Percentiles rank a stretch among this genome's conserved stretches.
These are phyloP conservation scores for Cantharellus anzutake DNA, from an alignment of 768 basidiomycete genomes.

Conservation along the genomic window DNA sequence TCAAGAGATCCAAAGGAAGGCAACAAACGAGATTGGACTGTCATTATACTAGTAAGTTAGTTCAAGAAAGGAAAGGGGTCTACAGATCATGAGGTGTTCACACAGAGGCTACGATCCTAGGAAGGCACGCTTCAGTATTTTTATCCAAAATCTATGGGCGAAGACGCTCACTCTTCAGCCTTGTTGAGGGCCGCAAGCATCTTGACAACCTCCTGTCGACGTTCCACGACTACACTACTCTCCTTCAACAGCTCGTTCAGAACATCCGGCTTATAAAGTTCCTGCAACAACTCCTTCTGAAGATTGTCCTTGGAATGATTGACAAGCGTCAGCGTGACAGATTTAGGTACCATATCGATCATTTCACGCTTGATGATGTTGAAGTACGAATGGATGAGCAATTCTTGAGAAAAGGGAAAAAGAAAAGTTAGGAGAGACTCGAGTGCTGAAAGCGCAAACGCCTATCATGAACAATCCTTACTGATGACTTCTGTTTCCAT, in stretches of 20 bases:
- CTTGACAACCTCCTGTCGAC: conserved; percentile 82
- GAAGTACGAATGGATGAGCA: conserved; percentile 93
- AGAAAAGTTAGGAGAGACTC: neutral
- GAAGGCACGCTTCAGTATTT: too few species aligned
- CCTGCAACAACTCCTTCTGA: conserved; percentile 83
- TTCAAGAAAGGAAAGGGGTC: too few species aligned
- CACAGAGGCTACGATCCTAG: too few species aligned
- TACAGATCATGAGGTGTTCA: too few species aligned
- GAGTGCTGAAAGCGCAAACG: neutral
- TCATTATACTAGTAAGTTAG: too few species aligned
- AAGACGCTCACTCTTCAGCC: conserved; percentile 69
- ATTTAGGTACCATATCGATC: conserved; percentile 99
- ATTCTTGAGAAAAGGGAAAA: conserved; percentile 30
- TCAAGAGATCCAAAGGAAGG: too few species aligned
- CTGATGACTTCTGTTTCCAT: conserved; percentile 99
- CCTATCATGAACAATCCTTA: conserved; percentile 25
- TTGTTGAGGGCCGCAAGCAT: conserved; percentile 93
- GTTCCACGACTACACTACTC: conserved; percentile 70
- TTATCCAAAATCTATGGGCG: neutral
- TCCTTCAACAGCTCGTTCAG: conserved; percentile 90
- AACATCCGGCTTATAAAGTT: conserved; percentile 94
- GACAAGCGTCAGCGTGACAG: conserved; percentile 83
- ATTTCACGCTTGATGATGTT: conserved; percentile 98
- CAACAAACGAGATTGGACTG: too few species aligned
- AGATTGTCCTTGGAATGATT: conserved; percentile 85